A percentile compares a stretch with the other conserved stretches of the same genome.
phyloP scores from a whole-genome alignment of 2,329 filamentous ascomycete species.

The Cytospora leucostoma region DNA sequence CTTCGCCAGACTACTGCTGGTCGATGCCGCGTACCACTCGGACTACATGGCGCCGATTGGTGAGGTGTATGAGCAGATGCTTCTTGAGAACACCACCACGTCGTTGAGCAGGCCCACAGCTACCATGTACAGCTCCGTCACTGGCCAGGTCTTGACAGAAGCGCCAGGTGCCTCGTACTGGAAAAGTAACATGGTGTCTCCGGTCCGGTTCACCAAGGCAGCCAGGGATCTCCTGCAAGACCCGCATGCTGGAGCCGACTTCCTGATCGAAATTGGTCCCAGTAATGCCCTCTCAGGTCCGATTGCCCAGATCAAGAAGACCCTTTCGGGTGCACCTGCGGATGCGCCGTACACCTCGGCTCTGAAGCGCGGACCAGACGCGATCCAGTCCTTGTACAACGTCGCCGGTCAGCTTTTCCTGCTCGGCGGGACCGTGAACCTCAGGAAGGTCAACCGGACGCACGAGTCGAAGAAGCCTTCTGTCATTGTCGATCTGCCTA shows the following conservation, averaged over 20 bases:
- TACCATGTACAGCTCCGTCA: slow-evolving; percentile 30
- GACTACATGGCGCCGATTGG: slow-evolving; percentile 38
- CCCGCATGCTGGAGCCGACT: slow-evolving; percentile 1
- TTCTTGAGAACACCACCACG: slow-evolving; percentile 13
- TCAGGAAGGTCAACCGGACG: slow-evolving; percentile 8
- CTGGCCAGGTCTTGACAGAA: slow-evolving; percentile 13
- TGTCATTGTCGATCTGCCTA: slow-evolving; percentile 33
- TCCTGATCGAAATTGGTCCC: slow-evolving; percentile 40
- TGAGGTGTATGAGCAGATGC: slow-evolving; percentile 24
- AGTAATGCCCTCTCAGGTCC: slow-evolving; percentile 46
- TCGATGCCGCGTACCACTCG: slow-evolving; percentile 43
- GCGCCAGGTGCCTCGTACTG: slow-evolving; percentile 31
- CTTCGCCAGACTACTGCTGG: slow-evolving; percentile 36
- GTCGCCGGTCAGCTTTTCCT: slow-evolving; percentile 32
- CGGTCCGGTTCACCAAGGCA: slow-evolving; percentile 35
- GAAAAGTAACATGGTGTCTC: slow-evolving; percentile 31
- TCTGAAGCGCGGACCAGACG: slow-evolving; percentile 27
- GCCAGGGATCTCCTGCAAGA: slow-evolving; percentile 6
- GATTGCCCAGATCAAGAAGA: slow-evolving; percentile 36
- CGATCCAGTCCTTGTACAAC: slow-evolving; percentile 28
- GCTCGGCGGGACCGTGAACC: slow-evolving; percentile 25
- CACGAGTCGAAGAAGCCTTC: too few relatives aligned
- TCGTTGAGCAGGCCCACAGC: slow-evolving; percentile 5
- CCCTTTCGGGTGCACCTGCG: slow-evolving; percentile 20
- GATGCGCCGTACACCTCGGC: slow-evolving; percentile 17